These are phyloP conservation scores for Zymoseptoria passerinii DNA, from an alignment of 2,329 filamentous ascomycete genomes.

Conservation along the genomic window DNA sequence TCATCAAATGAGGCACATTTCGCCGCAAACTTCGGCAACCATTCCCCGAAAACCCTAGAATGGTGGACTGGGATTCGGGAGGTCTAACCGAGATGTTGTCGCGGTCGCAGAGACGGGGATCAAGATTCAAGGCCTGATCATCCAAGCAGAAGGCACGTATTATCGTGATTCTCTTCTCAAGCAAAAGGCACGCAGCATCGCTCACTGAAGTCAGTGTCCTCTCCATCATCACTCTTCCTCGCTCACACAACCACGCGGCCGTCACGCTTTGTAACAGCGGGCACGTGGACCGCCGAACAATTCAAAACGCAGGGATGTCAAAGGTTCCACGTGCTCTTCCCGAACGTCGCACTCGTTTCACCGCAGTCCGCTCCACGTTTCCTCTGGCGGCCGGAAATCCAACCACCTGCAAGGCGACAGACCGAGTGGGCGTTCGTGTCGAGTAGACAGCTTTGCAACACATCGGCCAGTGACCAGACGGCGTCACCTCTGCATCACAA, in stretches of 20 bases:
- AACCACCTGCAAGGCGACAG: too few species aligned
- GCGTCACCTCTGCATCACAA: background rate
- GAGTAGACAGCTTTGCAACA: background rate
- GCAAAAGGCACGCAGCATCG: too few species aligned
- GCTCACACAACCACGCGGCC: background rate
- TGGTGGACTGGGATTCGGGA: background rate
- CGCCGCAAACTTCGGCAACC: background rate
- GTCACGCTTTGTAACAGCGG: background rate
- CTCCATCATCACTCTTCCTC: too few species aligned
- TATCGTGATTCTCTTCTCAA: too few species aligned
- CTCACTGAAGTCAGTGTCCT: too few species aligned
- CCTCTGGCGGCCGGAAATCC: too few species aligned
- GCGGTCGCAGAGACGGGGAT: too few species aligned
- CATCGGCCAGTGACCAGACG: too few species aligned
- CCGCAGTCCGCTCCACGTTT: too few species aligned
- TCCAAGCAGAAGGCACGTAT: too few species aligned
- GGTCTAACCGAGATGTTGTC: background rate
- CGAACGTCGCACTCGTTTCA: background rate
- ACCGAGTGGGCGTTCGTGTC: background rate
- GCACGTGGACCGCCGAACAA: background rate
- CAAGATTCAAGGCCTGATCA: too few species aligned
- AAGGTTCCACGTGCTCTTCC: background rate
- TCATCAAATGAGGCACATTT: background rate
- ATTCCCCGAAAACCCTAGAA: background rate
- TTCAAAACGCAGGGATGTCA: background rate